A percentile compares a stretch with the other conserved stretches of the same genome.
phyloP scores from a whole-genome alignment of 31 red algal species.

The Odonthalia washingtoniensis region DNA sequence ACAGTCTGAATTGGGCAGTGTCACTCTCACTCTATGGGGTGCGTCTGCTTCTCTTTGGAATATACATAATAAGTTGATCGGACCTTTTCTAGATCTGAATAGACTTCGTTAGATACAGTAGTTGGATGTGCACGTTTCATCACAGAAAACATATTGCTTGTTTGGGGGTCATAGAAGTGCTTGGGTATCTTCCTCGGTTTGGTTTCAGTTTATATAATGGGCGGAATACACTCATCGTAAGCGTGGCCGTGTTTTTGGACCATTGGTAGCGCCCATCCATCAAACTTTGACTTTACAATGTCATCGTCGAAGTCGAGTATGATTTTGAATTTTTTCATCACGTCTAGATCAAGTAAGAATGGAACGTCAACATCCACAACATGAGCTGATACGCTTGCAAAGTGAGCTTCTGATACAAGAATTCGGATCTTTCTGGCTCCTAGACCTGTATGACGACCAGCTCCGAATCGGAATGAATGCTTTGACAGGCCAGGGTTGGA shows the following conservation, averaged over 20 bases:
- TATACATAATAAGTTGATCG: neutral
- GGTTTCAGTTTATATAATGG: neutral
- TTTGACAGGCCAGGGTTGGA: neutral
- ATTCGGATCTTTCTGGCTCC: neutral
- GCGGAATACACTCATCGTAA: neutral
- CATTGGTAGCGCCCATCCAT: neutral
- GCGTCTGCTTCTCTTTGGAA: neutral
- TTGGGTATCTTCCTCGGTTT: neutral
- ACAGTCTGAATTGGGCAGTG: constrained; percentile 11
- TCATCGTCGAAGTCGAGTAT: neutral
- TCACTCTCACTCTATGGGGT: constrained; percentile 30
- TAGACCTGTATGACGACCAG: neutral
- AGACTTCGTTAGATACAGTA: too few relatives aligned
- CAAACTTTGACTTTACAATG: neutral
- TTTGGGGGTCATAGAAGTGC: neutral
- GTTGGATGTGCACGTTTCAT: neutral
- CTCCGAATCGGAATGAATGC: neutral
- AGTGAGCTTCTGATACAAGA: neutral
- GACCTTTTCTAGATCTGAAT: neutral
- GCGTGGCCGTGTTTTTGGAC: neutral
- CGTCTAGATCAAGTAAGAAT: neutral
- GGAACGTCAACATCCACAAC: neutral
- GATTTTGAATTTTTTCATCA: neutral
- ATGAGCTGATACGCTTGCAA: neutral
- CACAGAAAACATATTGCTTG: neutral